Evolutionary conservation across 73 alveolate species (phyloP), one percentile per base, ranked within the genome.

Genomic region (Paramecium primaurelia): DNA sequence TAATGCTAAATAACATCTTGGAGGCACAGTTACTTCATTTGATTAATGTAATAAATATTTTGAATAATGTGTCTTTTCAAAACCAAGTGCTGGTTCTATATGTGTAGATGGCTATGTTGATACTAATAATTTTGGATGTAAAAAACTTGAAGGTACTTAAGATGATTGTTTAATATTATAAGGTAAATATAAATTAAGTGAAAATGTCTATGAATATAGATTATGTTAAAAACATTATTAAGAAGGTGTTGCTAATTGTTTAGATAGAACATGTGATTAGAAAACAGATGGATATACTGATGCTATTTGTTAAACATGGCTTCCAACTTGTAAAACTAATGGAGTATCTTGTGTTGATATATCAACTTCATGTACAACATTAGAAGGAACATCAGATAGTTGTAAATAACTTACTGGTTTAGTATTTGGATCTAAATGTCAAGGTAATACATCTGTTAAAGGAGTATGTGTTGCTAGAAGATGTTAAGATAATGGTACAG

Each of bases 231-330:
- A 59, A 26, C 14, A 22, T 26, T 2, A 6, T 26, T 7, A 36
- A 6, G 77, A 0, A 59, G 20, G 1, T n/a, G 8, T 37, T 8
- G 42, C 44, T 59, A 20, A 54, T 30, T 71, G 86, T 71, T 30
- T 16, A 1, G 86, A 71, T 71, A 71, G 86, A 71, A 26, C 18
- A 25, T 71, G 86, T 30, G 22, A 12, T 30, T 30, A 11, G 12
- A 30, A 71, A 9, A 32, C 30, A 9, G 59, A 47, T 71, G 89
- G 89, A 16, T 16, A 58, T 14, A 77, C 64, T 8, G 71, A 37
- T 77, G 89, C 28, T 7, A n/a, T 22, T 34, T 77, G 89, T 42
- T 30, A 71, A 30, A 58, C 86, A 34, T 77, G 89, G 89, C 44
- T 37, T 18, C 37, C 89, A 10, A 42, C 18, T 14, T 77, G 89